A percentile compares a stretch with the other conserved stretches of the same genome.
phyloP scores from a whole-genome alignment of 768 basidiomycete genomes.

The Boletus reticulatus region DNA sequence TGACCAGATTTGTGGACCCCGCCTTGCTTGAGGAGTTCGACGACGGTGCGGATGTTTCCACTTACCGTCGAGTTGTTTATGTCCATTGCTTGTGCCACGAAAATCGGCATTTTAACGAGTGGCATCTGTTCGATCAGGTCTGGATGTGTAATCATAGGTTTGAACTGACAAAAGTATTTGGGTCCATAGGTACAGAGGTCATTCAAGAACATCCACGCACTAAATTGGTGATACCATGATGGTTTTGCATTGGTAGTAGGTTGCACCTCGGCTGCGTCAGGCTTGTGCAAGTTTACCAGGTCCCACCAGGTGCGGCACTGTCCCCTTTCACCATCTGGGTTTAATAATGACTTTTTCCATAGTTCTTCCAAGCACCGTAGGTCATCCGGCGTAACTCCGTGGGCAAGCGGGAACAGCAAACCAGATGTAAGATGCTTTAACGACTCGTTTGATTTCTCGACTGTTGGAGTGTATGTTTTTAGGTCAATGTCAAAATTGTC shows the following conservation, averaged over 20 bases:
- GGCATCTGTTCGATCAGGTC: background rate
- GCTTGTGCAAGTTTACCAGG: background rate
- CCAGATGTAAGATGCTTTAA: background rate
- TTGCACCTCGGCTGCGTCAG: no score
- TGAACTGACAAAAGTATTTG: background rate
- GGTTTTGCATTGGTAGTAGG: no score
- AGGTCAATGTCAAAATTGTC: background rate
- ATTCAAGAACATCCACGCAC: no score
- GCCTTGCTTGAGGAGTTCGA: background rate
- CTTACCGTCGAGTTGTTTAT: background rate
- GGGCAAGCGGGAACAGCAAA: background rate
- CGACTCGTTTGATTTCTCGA: background rate
- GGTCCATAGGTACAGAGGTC: no score
- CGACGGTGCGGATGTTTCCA: background rate
- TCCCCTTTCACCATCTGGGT: background rate
- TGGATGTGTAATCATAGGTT: background rate
- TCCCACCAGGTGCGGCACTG: no score
- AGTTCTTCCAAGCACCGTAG: background rate
- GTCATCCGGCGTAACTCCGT: background rate
- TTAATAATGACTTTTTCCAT: background rate
- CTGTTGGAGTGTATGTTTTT: accelerated
- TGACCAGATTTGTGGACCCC: background rate
- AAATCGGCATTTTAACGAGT: background rate
- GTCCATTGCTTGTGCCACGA: background rate
- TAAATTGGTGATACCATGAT: no score